Percentiles rank a stretch among this genome's conserved stretches.
These are phyloP conservation scores for Diaporthe citrichinensis DNA, from an alignment of 2,329 filamentous ascomycete species.

Conservation along the genomic window DNA sequence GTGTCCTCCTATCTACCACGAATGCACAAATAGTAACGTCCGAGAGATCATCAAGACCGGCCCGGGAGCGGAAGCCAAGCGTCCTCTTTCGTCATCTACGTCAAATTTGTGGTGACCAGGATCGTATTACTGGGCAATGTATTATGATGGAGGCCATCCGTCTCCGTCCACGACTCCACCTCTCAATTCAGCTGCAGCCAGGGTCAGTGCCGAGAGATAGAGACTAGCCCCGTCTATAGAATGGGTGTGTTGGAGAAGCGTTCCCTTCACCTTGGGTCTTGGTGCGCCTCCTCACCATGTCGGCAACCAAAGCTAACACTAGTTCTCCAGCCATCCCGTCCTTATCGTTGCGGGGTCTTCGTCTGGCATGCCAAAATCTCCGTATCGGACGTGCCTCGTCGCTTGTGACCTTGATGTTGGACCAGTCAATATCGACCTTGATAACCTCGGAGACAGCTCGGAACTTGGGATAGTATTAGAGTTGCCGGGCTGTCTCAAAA, in stretches of 20 bases:
- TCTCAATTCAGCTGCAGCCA: background rate
- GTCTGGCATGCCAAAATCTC: constrained; percentile 33
- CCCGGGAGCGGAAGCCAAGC: background rate
- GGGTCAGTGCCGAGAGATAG: constrained; percentile 5
- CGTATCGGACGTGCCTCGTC: constrained; percentile 36
- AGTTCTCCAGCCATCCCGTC: constrained; percentile 6
- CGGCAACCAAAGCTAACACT: background rate
- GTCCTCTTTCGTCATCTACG: background rate
- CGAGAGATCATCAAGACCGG: background rate
- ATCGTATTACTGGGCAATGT: background rate
- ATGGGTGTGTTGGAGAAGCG: background rate
- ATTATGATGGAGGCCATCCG: background rate
- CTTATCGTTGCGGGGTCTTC: constrained; percentile 42
- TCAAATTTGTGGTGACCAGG: background rate
- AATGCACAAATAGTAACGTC: background rate
- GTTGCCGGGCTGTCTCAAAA: background rate
- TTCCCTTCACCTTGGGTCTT: background rate
- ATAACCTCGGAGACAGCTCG: constrained; percentile 37
- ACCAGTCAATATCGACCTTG: constrained; percentile 27
- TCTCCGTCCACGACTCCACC: constrained; percentile 7
- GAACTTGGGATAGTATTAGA: background rate
- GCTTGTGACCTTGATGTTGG: constrained; percentile 3
- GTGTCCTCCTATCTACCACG: background rate
- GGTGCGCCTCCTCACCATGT: background rate
- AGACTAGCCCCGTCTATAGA: background rate